Evolutionary conservation across 345 rosid genomes (phyloP).

Genomic region (Noccaea caerulescens): DNA sequence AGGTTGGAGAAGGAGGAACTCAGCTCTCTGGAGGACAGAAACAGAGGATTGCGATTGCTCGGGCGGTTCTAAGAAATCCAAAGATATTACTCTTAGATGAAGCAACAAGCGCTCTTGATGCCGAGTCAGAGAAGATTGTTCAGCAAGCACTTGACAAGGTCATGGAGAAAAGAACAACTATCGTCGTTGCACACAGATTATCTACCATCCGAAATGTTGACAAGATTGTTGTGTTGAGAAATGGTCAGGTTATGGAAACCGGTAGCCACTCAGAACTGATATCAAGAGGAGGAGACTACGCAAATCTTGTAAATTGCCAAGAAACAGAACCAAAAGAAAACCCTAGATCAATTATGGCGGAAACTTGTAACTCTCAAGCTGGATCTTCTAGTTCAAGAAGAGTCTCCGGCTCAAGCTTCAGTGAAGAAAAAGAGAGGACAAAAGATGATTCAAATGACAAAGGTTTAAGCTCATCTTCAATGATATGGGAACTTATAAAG

Average conservation of each 20-base stretch:
- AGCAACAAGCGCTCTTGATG: constrained; percentile 91
- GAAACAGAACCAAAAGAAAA: constrained; percentile 45
- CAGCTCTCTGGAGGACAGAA: constrained; percentile 98
- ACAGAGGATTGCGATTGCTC: constrained; percentile 87
- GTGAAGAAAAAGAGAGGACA: constrained; percentile 38
- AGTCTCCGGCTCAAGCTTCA: constrained; percentile 38
- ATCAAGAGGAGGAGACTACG: constrained; percentile 70
- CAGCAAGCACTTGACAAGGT: constrained; percentile 73
- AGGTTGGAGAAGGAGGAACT: constrained; percentile 97
- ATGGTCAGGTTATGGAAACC: constrained; percentile 68
- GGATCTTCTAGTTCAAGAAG: constrained; percentile 37
- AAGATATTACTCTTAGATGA: constrained; percentile 81
- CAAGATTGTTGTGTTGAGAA: constrained; percentile 66
- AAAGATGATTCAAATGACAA: constrained; percentile 18
- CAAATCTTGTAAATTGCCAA: constrained; percentile 61
- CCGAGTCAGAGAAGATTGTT: constrained; percentile 75
- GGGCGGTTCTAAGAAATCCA: constrained; percentile 83
- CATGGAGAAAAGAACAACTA: constrained; percentile 66
- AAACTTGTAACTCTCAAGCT: constrained; percentile 51
- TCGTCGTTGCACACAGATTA: constrained; percentile 73
- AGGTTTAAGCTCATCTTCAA: constrained; percentile 38
- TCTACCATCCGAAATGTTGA: constrained; percentile 75
- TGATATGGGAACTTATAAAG: constrained; percentile 66
- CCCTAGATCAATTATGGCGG: constrained; percentile 47
- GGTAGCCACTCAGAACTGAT: constrained; percentile 73